Percentiles rank a stretch among this genome's conserved stretches.
Conservation (phyloP, 169 alveolate species). For the Plasmodium blacklocki region DNA sequence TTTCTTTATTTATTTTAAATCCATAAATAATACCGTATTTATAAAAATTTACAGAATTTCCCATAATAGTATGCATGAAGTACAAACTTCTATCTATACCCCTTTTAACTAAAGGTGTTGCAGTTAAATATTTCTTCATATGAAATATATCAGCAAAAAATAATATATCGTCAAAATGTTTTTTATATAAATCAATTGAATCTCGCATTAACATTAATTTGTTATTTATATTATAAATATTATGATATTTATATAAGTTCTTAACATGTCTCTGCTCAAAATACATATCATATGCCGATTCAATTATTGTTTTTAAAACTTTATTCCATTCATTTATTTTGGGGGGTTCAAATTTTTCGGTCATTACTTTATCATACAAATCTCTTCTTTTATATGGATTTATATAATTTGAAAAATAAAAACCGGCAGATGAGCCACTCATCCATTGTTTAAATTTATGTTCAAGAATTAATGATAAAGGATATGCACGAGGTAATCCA, state of each 20-base stretch:
- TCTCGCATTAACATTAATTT: slow-evolving; percentile 52
- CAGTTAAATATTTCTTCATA: slow-evolving; percentile 18
- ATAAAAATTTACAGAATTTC: neutral
- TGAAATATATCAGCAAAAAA: slow-evolving; percentile 54
- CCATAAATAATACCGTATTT: slow-evolving; percentile 3
- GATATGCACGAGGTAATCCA: neutral
- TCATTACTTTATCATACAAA: neutral
- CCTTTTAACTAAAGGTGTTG: slow-evolving; percentile 5
- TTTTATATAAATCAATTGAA: slow-evolving; percentile 19
- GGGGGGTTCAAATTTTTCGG: slow-evolving; percentile 21
- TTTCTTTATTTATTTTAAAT: slow-evolving; percentile 12
- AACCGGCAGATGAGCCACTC: neutral
- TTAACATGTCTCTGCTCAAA: slow-evolving; percentile 57
- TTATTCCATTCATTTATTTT: slow-evolving; percentile 2
- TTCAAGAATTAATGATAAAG: slow-evolving; percentile 38
- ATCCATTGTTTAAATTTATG: slow-evolving; percentile 20
- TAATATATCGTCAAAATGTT: slow-evolving; percentile 29
- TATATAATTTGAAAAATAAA: slow-evolving; percentile 36
- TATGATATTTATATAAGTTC: slow-evolving; percentile 13
- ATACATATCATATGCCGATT: slow-evolving; percentile 14
- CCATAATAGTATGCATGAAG: slow-evolving; percentile 1
- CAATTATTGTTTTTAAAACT: slow-evolving; percentile 1
- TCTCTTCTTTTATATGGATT: slow-evolving; percentile 6
- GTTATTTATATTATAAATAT: slow-evolving; percentile 24
- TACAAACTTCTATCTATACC: neutral